Conservation (phyloP, 2,329 filamentous ascomycete species). For the Zymoseptoria crescenta region DNA sequence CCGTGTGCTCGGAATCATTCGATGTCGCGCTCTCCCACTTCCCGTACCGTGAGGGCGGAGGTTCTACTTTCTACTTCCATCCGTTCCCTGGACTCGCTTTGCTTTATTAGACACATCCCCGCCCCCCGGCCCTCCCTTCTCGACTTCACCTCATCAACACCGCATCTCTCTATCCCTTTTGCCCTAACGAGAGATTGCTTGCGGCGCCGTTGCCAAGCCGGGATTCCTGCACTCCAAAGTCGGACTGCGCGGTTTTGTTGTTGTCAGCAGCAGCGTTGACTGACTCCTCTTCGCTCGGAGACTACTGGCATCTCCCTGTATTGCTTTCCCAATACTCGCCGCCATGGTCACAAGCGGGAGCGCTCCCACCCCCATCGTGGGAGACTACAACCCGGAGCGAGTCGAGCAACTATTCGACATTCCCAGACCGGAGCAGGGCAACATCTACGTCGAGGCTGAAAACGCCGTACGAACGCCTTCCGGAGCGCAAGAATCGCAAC, state of each 20-base stretch:
- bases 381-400: slow-evolving; percentile 1
- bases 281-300: not conserved
- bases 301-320: not conserved
- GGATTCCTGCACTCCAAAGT: not conserved
- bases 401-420: not conserved
- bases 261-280: not conserved
- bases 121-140: not conserved
- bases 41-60: not conserved
- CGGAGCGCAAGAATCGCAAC: not conserved
- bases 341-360: not conserved
- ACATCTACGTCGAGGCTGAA: slow-evolving; percentile 3
- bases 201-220: not conserved
- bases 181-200: not conserved
- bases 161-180: not conserved
- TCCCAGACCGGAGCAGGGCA: slow-evolving; percentile 4
- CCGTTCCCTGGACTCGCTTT: not conserved
- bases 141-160: not conserved
- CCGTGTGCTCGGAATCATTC: too few species aligned
- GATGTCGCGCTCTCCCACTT: too few species aligned
- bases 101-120: not conserved
- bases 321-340: not conserved
- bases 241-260: not conserved
- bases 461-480: not conserved
- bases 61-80: not conserved
- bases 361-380: not conserved